A percentile compares a stretch with the other conserved stretches of the same genome.
Evolutionary conservation across 208 protist species (phyloP).

Genomic region (Phytomonas sp.): DNA sequence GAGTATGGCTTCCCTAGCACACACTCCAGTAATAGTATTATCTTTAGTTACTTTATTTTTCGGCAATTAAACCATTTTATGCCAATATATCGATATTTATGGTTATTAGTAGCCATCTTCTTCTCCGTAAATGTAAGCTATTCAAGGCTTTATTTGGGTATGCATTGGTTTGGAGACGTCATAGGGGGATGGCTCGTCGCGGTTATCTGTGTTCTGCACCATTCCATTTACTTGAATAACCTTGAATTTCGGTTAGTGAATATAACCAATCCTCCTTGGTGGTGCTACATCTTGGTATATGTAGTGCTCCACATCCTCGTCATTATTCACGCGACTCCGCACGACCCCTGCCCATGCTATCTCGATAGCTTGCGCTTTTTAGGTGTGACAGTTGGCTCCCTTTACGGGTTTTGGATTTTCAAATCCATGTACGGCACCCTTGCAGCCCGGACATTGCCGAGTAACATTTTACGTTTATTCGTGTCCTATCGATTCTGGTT

Average conservation of each 20-base stretch:
- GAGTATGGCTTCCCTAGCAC: slow-evolving; percentile 77
- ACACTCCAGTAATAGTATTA: slow-evolving; percentile 41
- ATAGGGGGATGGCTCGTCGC: slow-evolving; percentile 37
- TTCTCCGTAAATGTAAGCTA: slow-evolving; percentile 45
- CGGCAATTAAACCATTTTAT: slow-evolving; percentile 24
- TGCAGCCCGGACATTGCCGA: slow-evolving; percentile 14
- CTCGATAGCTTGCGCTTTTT: slow-evolving; percentile 61
- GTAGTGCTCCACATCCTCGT: slow-evolving; percentile 28
- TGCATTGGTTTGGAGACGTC: slow-evolving; percentile 74
- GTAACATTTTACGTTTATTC: slow-evolving; percentile 14
- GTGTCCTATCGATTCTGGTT: slow-evolving; percentile 24
- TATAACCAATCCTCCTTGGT: slow-evolving; percentile 16
- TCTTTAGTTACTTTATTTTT: slow-evolving; percentile 56
- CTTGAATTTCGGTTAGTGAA: slow-evolving; percentile 23
- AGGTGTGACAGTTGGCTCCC: slow-evolving; percentile 33
- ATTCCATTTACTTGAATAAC: slow-evolving; percentile 29
- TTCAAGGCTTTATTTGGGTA: slow-evolving; percentile 58
- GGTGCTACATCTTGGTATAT: slow-evolving; percentile 27
- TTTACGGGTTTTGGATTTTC: slow-evolving; percentile 32
- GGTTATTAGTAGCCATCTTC: slow-evolving; percentile 26
- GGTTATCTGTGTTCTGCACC: slow-evolving; percentile 28
- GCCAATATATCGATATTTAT: slow-evolving; percentile 26
- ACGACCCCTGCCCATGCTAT: slow-evolving; percentile 65
- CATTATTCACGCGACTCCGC: slow-evolving; percentile 38
- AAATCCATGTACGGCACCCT: slow-evolving; percentile 19